Evolutionary conservation across 202 grass and related monocot genomes (phyloP), one percentile per base, ranked within the genome.

Genomic region (Musa balbisiana): DNA sequence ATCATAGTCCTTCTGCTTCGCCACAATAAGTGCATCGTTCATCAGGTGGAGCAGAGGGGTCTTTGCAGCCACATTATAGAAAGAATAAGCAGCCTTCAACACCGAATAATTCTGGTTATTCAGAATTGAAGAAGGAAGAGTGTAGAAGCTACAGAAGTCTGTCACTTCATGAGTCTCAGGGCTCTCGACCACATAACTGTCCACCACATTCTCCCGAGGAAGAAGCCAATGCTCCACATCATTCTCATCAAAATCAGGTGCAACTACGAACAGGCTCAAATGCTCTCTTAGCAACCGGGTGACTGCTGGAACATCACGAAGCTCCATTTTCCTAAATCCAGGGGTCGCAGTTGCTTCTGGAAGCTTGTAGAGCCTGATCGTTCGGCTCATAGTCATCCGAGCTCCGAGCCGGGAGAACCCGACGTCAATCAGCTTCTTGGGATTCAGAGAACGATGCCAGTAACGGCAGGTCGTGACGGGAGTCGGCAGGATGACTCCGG

Each of bases 211-310:
- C 65, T 92, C 89, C 73, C 67, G 80, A 3, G 89, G 92, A 21
- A 96, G 82, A 73, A 96, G 55, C 89, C 92, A 96, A 80, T 96
- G 89, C 85, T 96, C 92, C 59, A 96, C 92, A 79, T 96, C 92
- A 72, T 80, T 60, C 80, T 96, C 92, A 72, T 92, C 92, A 49
- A 90, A 90, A 86, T 96, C 92, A 1, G 92, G 89, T 0, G 89
- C 89, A 20, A 92, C 92, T 19, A 78, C 83, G 9, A 90, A 96
- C 75, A 75, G 88, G 0, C 79, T 81, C 73, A 96, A 86, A 83
- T 92, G 90, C 1, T 76, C 83, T 71, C 87, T 87, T 64, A 96
- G 83, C 65, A 96, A 68, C 63, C 92, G 76, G 55, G 89, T 92
- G 72, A 96, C 92, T 0, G 92, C 85, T 0, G 92, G 85, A 0